Evolutionary conservation across 2,329 filamentous ascomycete genomes (phyloP).

Genomic region (Amauroascus verrucosus): DNA sequence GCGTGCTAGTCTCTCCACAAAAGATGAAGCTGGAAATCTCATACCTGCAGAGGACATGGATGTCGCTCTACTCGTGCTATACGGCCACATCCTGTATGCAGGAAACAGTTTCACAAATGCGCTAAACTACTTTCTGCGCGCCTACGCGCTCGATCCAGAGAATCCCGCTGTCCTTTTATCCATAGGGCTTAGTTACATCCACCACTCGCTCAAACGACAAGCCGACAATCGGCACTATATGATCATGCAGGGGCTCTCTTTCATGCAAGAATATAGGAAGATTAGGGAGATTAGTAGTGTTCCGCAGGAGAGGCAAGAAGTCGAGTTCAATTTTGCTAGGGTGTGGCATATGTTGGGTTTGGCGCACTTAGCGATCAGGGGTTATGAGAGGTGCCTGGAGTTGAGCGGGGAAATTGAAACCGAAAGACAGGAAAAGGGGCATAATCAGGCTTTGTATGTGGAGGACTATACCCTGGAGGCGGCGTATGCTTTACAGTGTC

Average conservation of each 20-base stretch:
- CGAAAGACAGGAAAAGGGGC: conserved; percentile 17
- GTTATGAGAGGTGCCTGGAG: conserved; percentile 53
- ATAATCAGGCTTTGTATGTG: conserved; percentile 32
- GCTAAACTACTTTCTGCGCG: conserved; percentile 76
- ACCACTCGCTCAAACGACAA: conserved; percentile 81
- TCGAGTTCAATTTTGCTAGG: conserved; percentile 69
- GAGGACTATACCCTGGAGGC: conserved; percentile 57
- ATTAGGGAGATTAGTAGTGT: conserved; percentile 41
- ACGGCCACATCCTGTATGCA: conserved; percentile 78
- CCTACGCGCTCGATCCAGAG: conserved; percentile 58
- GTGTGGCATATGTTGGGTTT: conserved; percentile 68
- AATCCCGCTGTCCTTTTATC: conserved; percentile 73
- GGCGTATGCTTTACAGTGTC: conserved; percentile 61
- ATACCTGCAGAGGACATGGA: conserved; percentile 50
- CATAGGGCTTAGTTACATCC: conserved; percentile 74
- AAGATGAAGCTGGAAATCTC: conserved; percentile 28
- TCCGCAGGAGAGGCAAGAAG: conserved; percentile 54
- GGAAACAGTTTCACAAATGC: conserved; percentile 76
- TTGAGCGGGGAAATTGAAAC: conserved; percentile 40
- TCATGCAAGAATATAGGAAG: conserved; percentile 64
- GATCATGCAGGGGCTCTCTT: conserved; percentile 72
- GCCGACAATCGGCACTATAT: conserved; percentile 82
- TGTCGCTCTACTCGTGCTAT: conserved; percentile 71
- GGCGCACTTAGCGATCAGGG: conserved; percentile 59
- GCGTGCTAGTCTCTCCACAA: conserved; percentile 32